These are phyloP conservation scores for Penicillium sp. DNA, from an alignment of 2,329 filamentous ascomycete species.

Conservation along the genomic window DNA sequence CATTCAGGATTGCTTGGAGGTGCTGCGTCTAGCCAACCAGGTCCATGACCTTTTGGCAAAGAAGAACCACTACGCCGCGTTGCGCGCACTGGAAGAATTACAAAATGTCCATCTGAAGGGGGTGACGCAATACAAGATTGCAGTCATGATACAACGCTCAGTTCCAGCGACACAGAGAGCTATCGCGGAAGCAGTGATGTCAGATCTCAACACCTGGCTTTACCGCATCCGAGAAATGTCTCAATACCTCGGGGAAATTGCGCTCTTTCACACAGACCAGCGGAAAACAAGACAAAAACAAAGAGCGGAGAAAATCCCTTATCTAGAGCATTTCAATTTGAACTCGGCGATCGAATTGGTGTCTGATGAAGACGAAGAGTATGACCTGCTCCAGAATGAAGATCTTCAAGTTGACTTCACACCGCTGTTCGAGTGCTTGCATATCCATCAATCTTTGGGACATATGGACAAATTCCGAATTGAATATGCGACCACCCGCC, in stretches of 20 bases:
- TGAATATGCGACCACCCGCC: conserved; percentile 88
- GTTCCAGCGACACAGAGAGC: conserved; percentile 89
- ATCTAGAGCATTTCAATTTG: conserved; percentile 79
- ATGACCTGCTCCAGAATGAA: conserved; percentile 92
- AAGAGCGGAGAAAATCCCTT: conserved; percentile 71
- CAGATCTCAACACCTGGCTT: conserved; percentile 93
- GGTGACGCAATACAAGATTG: conserved; percentile 90
- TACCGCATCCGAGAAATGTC: conserved; percentile 94
- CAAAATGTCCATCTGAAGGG: conserved; percentile 96
- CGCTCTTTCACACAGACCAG: conserved; percentile 93
- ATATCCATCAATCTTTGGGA: conserved; percentile 92
- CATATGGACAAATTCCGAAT: conserved; percentile 86
- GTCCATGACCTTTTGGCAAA: conserved; percentile 87
- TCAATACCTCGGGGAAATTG: conserved; percentile 91
- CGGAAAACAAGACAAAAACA: conserved; percentile 80
- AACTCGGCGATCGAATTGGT: conserved; percentile 96
- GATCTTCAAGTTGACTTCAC: conserved; percentile 93
- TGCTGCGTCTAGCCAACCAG: conserved; percentile 88
- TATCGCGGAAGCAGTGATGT: conserved; percentile 96
- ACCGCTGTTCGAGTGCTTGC: conserved; percentile 88
- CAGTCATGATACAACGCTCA: conserved; percentile 92
- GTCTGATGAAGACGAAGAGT: conserved; percentile 92
- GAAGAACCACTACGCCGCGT: conserved; percentile 92
- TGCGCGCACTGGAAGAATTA: conserved; percentile 90
- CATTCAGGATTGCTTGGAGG: conserved; percentile 85